A percentile compares a stretch with the other conserved stretches of the same genome.
phyloP scores from a whole-genome alignment of 1,139 yeast species.

The Suhomyces terraborum region DNA sequence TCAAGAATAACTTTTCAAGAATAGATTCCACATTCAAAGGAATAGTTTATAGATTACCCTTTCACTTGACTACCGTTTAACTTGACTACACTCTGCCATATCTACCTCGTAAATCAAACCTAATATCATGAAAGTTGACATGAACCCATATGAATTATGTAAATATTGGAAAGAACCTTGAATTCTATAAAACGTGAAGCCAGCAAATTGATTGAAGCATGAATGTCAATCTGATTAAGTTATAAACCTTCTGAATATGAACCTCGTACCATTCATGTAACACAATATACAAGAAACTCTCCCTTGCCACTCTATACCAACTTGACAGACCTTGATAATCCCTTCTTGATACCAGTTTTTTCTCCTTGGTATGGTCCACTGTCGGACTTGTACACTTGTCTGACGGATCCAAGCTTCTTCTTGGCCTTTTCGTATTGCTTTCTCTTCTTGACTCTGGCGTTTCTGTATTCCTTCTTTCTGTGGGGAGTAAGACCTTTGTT shows the following conservation, averaged over 20 bases:
- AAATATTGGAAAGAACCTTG: no score
- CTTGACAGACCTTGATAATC: constrained; percentile 81
- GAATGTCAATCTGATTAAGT: no score
- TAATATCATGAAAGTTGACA: constrained; percentile 5
- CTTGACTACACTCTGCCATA: constrained; percentile 3
- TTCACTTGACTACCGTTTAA: not conserved
- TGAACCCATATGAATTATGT: no score
- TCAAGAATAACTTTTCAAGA: not conserved
- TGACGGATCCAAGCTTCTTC: constrained; percentile 87
- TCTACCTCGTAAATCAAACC: constrained; percentile 2
- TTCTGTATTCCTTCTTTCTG: constrained; percentile 90
- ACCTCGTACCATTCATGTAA: no score
- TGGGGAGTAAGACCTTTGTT: constrained; percentile 94
- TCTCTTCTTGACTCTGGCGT: constrained; percentile 97
- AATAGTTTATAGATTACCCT: constrained; percentile 1
- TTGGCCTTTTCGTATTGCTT: constrained; percentile 93
- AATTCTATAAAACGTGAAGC: no score
- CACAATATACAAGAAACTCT: not conserved
- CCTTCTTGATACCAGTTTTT: constrained; percentile 95
- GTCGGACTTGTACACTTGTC: constrained; percentile 81
- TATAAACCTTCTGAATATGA: no score
- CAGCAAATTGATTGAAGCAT: no score
- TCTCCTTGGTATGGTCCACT: constrained; percentile 92
- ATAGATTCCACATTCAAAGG: not conserved
- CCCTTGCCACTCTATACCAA: constrained; percentile 38